Percentiles rank a stretch among this genome's conserved stretches.
phyloP scores from a whole-genome alignment of 768 basidiomycete genomes.

The Lentinula edodes region DNA sequence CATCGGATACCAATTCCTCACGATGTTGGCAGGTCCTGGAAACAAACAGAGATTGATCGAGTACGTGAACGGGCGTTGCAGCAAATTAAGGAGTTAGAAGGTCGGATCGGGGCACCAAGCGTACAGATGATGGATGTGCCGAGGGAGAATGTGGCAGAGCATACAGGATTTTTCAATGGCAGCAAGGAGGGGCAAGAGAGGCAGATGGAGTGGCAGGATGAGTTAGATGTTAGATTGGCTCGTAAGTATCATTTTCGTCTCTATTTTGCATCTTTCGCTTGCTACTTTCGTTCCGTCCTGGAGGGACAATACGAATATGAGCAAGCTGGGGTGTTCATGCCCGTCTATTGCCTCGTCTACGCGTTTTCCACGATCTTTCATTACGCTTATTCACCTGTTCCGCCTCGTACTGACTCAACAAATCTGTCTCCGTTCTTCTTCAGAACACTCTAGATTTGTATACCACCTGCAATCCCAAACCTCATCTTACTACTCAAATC shows the following conservation, averaged over 20 bases:
- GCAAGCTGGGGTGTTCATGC: no score
- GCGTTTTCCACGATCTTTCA: no score
- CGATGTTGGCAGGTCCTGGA: background rate
- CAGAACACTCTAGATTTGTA: conserved; percentile 64
- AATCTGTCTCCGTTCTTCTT: background rate
- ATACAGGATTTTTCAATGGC: conserved; percentile 54
- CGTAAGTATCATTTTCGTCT: conserved; percentile 40
- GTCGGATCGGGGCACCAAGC: conserved; percentile 62
- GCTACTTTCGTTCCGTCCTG: no score
- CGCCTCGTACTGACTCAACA: background rate
- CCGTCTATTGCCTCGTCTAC: no score
- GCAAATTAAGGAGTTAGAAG: conserved; percentile 47
- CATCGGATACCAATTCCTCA: background rate
- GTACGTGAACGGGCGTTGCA: conserved; percentile 32
- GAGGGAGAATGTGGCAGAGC: conserved; percentile 54
- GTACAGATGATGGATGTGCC: conserved; percentile 85
- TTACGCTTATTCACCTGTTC: no score
- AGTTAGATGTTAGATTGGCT: conserved; percentile 64
- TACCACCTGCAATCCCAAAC: conserved; percentile 40
- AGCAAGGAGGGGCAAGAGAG: conserved; percentile 36
- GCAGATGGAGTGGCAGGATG: conserved; percentile 40
- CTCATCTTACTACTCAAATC: background rate
- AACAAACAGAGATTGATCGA: background rate
- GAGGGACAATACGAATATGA: no score
- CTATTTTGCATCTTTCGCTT: background rate